Evolutionary conservation across 352 stramenopile species (phyloP), one percentile per base, ranked within the genome.

Genomic region (Blastocystis sp.): DNA sequence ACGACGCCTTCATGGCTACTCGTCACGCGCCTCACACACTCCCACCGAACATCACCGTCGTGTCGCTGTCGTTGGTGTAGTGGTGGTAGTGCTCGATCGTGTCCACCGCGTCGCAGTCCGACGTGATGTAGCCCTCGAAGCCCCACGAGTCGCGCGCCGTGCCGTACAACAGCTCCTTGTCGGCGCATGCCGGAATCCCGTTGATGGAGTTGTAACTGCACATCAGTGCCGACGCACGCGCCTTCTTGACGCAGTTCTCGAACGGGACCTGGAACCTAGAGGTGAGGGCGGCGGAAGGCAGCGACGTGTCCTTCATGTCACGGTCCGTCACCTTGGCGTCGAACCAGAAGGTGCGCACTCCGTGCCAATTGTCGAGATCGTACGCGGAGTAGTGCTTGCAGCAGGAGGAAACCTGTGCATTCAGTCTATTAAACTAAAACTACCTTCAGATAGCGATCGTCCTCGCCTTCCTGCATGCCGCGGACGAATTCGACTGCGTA

Each of bases 191-290:
- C 2, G 96, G 96, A 45, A 97, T 91, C 24, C 95, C 95, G 90
- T 98, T 98, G 2, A 98, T 90, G 55, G 93, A 94, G 90, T 98
- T 98, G 93, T 98, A 98, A 61, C 94, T 96, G 92, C 96, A 98
- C 96, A 98, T 98, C 90, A 98, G 80, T 4, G 94, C 93, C 29
- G 93, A 95, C 9, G 93, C 95, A 2, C 94, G 91, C 3, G 91
- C 95, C 3, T 96, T 92, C 62, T 91, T 92, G 3, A 98, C 92
- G 35, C 95, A 95, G 37, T 93, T 91, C 33, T 93, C 92, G 81
- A 98, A 96, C 31, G 82, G 69, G 16, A 91, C 21, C 33, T 35
- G 71, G 62, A 65, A 63, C 21, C 62, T 74, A 61, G 31, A n/a
- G 26, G 45, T 10, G 9, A 80, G 16, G 21, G 1, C 39, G 80